Conservation (phyloP, 2,329 filamentous ascomycete genomes). For the Diaporthe nobilis region DNA sequence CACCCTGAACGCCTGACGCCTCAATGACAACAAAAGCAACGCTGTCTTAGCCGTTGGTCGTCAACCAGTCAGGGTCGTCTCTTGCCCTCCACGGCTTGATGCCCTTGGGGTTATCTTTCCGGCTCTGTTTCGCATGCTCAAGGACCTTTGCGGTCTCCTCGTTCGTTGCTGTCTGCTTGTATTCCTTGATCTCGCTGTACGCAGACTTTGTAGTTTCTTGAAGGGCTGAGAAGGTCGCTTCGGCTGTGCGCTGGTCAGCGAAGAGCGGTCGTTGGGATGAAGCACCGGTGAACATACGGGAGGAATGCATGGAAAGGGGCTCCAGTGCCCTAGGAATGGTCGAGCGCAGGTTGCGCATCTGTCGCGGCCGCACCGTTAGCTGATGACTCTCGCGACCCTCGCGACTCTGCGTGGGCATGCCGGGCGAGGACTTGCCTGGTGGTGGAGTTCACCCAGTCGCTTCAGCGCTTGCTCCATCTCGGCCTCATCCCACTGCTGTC, state of each 20-base stretch:
- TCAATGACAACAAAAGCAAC: background rate
- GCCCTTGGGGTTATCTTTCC: slow-evolving; percentile 66
- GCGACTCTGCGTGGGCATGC: background rate
- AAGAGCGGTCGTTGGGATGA: background rate
- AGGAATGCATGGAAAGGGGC: slow-evolving; percentile 62
- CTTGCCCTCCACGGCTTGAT: slow-evolving; percentile 72
- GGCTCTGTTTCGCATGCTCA: slow-evolving; percentile 66
- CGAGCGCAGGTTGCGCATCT: slow-evolving; percentile 59
- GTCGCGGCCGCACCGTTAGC: slow-evolving; percentile 26
- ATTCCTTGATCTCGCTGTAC: slow-evolving; percentile 65
- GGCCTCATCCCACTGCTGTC: slow-evolving; percentile 62
- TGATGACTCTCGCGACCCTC: background rate
- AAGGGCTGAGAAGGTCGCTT: slow-evolving; percentile 63
- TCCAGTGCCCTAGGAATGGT: slow-evolving; percentile 66
- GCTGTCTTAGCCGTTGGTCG: slow-evolving; percentile 31
- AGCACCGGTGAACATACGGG: slow-evolving; percentile 59
- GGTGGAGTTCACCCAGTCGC: slow-evolving; percentile 67
- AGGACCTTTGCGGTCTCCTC: slow-evolving; percentile 65
- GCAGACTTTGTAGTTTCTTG: slow-evolving; percentile 62
- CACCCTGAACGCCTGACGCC: background rate
- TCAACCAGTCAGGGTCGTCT: slow-evolving; percentile 73
- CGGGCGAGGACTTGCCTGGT: slow-evolving; percentile 59
- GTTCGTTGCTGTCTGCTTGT: slow-evolving; percentile 61
- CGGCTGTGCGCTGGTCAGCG: slow-evolving; percentile 58
- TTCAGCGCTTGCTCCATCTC: slow-evolving; percentile 64